phyloP scores from a whole-genome alignment of 2,329 filamentous ascomycete species.

The Ascochyta clinopodiicola region DNA sequence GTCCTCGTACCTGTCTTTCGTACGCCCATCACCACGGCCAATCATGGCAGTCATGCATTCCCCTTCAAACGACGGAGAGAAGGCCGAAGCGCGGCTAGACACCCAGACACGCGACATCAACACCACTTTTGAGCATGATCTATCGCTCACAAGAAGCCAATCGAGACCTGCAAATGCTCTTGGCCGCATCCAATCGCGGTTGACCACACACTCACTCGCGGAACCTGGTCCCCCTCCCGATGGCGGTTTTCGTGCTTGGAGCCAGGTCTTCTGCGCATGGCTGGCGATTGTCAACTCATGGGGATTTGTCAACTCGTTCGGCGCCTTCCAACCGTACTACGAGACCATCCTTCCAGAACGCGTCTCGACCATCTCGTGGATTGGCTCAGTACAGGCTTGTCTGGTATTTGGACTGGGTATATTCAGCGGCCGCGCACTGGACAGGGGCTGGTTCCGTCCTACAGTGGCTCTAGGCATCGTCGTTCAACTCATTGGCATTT shows the following conservation, averaged over 20 bases:
- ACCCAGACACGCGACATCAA: constrained; percentile 8
- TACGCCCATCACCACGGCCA: not conserved
- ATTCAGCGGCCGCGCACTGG: constrained; percentile 56
- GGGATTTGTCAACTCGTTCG: constrained; percentile 52
- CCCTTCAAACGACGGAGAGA: constrained; percentile 13
- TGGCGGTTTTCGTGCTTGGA: constrained; percentile 49
- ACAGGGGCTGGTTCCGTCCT: constrained; percentile 57
- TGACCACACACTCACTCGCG: constrained; percentile 40
- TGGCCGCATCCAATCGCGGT: constrained; percentile 41
- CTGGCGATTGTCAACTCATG: constrained; percentile 45
- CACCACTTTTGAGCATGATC: constrained; percentile 4
- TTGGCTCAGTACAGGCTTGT: constrained; percentile 58
- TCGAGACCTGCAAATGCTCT: constrained; percentile 24
- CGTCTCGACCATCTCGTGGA: constrained; percentile 59
- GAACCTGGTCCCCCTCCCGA: constrained; percentile 45
- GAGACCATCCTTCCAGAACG: constrained; percentile 38
- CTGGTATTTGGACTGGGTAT: constrained; percentile 55
- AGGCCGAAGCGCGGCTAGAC: constrained; percentile 11
- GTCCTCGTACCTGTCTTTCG: not conserved
- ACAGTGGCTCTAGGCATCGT: constrained; percentile 51
- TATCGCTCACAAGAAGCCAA: constrained; percentile 19
- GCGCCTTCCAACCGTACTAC: constrained; percentile 58
- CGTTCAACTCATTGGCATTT: constrained; percentile 55
- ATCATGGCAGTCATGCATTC: not conserved
- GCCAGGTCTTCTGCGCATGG: constrained; percentile 42